Evolutionary conservation across 495 filamentous ascomycete species (phyloP).

Genomic region (Penicillium ucsense): DNA sequence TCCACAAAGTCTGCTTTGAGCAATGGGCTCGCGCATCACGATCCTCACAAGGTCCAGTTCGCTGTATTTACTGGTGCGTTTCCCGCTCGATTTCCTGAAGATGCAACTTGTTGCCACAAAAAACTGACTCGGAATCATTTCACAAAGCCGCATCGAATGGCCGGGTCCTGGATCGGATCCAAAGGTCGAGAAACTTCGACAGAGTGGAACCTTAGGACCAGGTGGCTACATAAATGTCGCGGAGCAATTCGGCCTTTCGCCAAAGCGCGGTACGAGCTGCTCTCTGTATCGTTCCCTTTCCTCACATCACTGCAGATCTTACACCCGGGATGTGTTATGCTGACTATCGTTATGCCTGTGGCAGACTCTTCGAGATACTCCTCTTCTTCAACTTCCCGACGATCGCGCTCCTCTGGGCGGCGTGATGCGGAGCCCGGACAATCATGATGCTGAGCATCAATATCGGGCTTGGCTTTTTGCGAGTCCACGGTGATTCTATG

Average conservation of each 20-base stretch:
- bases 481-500: too few relatives aligned
- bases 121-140: not conserved
- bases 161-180: slow-evolving; percentile 39
- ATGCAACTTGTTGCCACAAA: not conserved
- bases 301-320: not conserved
- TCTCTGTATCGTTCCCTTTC: slow-evolving; percentile 13
- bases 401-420: slow-evolving; percentile 15
- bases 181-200: slow-evolving; percentile 33
- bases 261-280: slow-evolving; percentile 38
- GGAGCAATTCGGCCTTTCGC: slow-evolving; percentile 48
- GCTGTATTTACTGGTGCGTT: slow-evolving; percentile 56
- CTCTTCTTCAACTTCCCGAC: slow-evolving; percentile 26
- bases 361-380: slow-evolving; percentile 37
- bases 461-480: too few relatives aligned
- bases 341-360: not conserved
- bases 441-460: not conserved
- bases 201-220: slow-evolving; percentile 21
- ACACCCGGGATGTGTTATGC: not conserved
- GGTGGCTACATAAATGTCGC: slow-evolving; percentile 65
- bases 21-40: slow-evolving; percentile 55
- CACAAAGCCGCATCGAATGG: slow-evolving; percentile 50
- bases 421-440: not conserved
- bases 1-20: slow-evolving; percentile 64
- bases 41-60: slow-evolving; percentile 33
- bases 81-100: not conserved